Base-by-base conservation (phyloP, 2,329 filamentous ascomycete species). In the Aspergillus transmontanensis region DNA sequence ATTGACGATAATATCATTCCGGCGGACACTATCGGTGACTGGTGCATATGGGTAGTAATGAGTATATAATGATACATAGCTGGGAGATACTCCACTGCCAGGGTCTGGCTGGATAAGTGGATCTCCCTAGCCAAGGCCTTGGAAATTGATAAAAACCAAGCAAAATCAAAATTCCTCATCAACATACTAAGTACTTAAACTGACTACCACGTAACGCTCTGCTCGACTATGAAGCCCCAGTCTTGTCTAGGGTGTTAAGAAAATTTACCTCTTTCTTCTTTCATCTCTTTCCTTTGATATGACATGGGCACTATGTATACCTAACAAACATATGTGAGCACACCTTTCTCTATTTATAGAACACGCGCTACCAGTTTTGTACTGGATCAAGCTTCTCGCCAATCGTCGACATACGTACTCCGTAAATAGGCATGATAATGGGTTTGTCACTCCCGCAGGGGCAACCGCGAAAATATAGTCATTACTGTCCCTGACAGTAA, bases 41-140 rank as follows among this genome's bases (percentile, higher is more conserved):
- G 50, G 16, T 53, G 16, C 28, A 53, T 41, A 53, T 53, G 39
- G 56, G 34, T 54, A 57, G 39, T 41, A n/a, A n/a, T n/a, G 39
- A n/a, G 14, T 36, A 36, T 36, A 36, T 12, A 16, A 32, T 36
- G 14, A 14, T 36, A 6, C 34, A 12, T 53, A 36, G 11, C 26
- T 28, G 50, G n/a, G 19, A 34, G 16, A 32, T 12, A 34, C 50
- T 53, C 50, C 50, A 53, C 50, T 53, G 11, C 34, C 28, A 53
- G 50, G 50, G 30, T 53, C 50, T 53, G 50, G 50, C 6, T 34
- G 30, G 10, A 30, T 54, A 30, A 30, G 19, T 34, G 32, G 10
- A 26, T 54, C 50, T 21, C 21, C 19, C 28, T 32, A 34, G 26
- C 45, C 46, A 36, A 36, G 21, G 30, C n/a, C 51, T 54, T 34